Percentiles rank a stretch among this genome's conserved stretches.
phyloP scores from a whole-genome alignment of 331 rosid species.

The Dryas integrifolia region DNA sequence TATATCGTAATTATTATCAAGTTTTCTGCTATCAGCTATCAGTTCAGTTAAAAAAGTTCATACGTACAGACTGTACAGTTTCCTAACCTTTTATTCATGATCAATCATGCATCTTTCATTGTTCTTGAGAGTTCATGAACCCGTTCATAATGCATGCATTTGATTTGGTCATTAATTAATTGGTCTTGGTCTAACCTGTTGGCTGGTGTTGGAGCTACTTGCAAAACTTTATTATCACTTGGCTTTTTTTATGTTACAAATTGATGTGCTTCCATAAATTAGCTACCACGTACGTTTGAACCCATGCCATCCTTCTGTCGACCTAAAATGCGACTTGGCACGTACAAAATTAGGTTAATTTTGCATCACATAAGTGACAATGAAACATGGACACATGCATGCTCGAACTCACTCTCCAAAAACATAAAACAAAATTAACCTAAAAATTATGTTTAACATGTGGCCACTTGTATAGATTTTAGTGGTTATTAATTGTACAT shows the following conservation, averaged over 20 bases:
- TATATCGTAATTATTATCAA: too few species aligned
- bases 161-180: not conserved
- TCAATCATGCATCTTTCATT: too few species aligned
- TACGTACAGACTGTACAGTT: too few species aligned
- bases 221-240: not conserved
- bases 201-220: not conserved
- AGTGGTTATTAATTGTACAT: too few species aligned
- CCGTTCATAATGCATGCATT: not conserved
- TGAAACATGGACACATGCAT: not conserved
- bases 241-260: not conserved
- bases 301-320: not conserved
- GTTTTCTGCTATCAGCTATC: too few species aligned
- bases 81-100: too few species aligned
- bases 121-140: not conserved
- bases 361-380: not conserved
- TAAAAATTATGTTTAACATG: too few species aligned
- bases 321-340: not conserved
- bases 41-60: too few species aligned
- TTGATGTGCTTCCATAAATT: not conserved
- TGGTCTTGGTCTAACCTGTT: not conserved
- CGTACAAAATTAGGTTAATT: not conserved
- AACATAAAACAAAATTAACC: too few species aligned
- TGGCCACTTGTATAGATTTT: too few species aligned
- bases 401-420: too few species aligned
- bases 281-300: not conserved